Base-by-base conservation (phyloP, 345 rosid genomes). In the Pseudoturritis turrita region DNA sequence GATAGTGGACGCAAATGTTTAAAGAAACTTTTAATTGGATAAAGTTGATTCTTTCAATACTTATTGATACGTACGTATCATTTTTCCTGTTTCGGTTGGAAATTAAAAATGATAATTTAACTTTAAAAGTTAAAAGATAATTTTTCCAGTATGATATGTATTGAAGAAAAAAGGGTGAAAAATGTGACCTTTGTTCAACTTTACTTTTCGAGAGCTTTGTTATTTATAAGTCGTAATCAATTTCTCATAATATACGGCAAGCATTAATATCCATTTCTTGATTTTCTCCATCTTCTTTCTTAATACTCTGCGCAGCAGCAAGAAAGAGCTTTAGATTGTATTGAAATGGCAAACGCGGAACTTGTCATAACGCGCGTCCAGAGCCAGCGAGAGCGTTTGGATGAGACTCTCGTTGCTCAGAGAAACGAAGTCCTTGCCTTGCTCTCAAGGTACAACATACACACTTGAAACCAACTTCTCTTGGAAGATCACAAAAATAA, bases 311-410 rank as follows among this genome's bases (percentile, higher is more conserved):
- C 57, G 17, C 40, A 50, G 70, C 6, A 40, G 29, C 47, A 70
- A 68, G 10, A 26, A 69, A 67, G 10, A 26, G 14, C 28, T 68
- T 40, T 67, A 22, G 14, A 31, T 46, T 49, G 10, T 40, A 17
- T 14, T 60, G 15, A 22, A 29, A 74, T 37, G 74, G 72, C 85
- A 73, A 87, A 86, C 89, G 81, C 84, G 1, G 83, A 80, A 13
- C 83, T 81, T 50, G 71, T 71, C 5, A 40, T 90, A 68, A 88
- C 93, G 52, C 89, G 90, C 35, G 82, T 76, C 25, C 87, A 83
- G 66, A 87, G 92, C 78, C 83, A 88, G 44, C 84, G 94, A 40
- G 91, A 87, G 73, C 98, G 91, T 62, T 71, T 92, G 77, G 90
- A 86, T 31, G 87, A 82, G 28, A 88, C 96, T n/a, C 91, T 92